Evolutionary conservation across 2,329 filamentous ascomycete genomes (phyloP), one percentile per base, ranked within the genome.

Genomic region (Cladophialophora psammophila): DNA sequence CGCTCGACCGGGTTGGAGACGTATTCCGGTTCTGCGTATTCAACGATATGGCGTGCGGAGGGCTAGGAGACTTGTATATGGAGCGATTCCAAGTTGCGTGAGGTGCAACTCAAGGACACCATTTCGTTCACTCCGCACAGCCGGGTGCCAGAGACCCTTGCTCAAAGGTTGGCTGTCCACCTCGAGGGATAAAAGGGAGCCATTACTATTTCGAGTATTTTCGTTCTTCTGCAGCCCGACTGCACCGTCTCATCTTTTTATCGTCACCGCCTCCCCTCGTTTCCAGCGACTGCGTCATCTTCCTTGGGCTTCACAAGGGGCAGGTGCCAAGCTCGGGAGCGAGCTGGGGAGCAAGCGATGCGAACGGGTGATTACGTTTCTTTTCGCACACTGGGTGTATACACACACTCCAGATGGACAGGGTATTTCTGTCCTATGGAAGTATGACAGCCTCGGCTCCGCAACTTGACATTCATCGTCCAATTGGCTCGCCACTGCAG

Each of bases 301-400:
- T 5, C 31, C 18, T 18, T 31, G 12, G 32, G n/a, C 6, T 50
- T 45, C 15, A 35, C 42, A 10, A 36, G 10, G 42, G 20, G 10
- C 12, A 36, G 42, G n/a, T 7, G 57, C 40, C 57, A 50, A 50
- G 57, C 20, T n/a, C n/a, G 1, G 34, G 55, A 45, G n/a, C 35
- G 18, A 40, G 18, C n/a, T 36, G 34, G 38, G 20, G 20, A 36
- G 32, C n/a, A 57, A 13, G 20, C 42, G 57, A 60, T 7, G 26
- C 57, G 42, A 60, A 32, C 57, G 42, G 57, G 8, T n/a, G 38
- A 38, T 60, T 48, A 60, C 40, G 57, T 60, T 50, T 60, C 57
- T 20, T 42, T 13, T 35, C 32, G 7, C 40, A 42, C n/a, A 60
- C 57, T 60, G 57, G 57, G 50, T 56, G 31, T 13, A 7, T n/a